A percentile compares a stretch with the other conserved stretches of the same genome.
These are phyloP conservation scores for Mycena pura DNA, from an alignment of 768 basidiomycete species.

Conservation along the genomic window DNA sequence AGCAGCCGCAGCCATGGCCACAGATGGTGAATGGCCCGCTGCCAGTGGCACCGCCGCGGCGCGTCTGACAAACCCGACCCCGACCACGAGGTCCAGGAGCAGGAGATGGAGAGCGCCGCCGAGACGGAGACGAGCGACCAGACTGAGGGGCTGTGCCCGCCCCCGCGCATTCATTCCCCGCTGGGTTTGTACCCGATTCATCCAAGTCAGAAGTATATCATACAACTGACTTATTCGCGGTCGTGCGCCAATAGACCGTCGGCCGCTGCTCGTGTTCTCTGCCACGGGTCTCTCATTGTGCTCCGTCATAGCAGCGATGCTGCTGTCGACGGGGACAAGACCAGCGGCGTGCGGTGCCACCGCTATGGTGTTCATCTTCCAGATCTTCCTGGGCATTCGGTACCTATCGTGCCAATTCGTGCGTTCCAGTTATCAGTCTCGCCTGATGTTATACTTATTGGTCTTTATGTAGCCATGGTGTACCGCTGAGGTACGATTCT, in stretches of 20 bases:
- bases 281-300: constrained; percentile 45
- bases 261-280: constrained; percentile 44
- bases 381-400: constrained; percentile 48
- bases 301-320: constrained; percentile 42
- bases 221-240: neutral
- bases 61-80: no score
- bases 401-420: constrained; percentile 49
- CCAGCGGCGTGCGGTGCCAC: constrained; percentile 44
- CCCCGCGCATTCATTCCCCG: constrained; percentile 50
- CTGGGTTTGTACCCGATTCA: constrained; percentile 40
- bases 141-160: no score
- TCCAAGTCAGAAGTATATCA: no score
- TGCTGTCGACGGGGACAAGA: constrained; percentile 43
- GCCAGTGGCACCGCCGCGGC: no score
- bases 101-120: no score
- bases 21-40: no score
- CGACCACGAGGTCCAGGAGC: no score
- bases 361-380: constrained; percentile 49
- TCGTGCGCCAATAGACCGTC: constrained; percentile 48
- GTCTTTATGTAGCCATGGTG: constrained; percentile 7
- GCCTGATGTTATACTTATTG: neutral
- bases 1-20: no score
- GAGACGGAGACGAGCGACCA: no score
- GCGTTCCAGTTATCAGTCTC: constrained; percentile 9
- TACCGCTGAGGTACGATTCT: constrained; percentile 4